phyloP scores from a whole-genome alignment of 345 rosid genomes.

The Gossypium thurberi region DNA sequence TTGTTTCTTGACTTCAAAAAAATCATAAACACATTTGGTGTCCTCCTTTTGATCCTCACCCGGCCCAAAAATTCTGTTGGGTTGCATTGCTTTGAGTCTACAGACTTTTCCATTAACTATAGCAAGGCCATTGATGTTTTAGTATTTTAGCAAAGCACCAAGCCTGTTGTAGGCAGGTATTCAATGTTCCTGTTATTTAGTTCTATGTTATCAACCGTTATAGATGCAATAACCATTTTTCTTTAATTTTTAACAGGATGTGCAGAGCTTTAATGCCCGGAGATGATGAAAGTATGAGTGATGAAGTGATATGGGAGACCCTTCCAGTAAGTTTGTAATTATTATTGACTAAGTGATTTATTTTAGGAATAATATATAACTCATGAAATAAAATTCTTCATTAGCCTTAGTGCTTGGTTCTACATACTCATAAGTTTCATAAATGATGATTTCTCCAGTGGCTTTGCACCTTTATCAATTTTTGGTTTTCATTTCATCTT shows the following conservation, averaged over 20 bases:
- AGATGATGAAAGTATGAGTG: conserved; percentile 86
- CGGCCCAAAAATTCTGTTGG: not conserved
- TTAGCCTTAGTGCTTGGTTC: not conserved
- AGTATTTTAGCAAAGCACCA: not conserved
- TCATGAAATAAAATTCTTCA: not conserved
- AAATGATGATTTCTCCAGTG: not conserved
- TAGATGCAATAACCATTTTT: conserved; percentile 3
- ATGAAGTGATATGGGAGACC: conserved; percentile 95
- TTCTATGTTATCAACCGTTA: not conserved
- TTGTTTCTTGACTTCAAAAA: not conserved
- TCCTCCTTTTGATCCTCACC: not conserved
- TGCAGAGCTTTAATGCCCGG: conserved; percentile 91
- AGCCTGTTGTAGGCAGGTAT: not conserved
- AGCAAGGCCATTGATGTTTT: not conserved
- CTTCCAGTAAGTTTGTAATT: conserved; percentile 66
- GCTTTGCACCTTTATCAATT: not conserved
- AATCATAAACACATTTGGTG: not conserved
- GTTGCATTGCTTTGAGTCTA: not conserved
- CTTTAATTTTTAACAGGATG: conserved; percentile 45
- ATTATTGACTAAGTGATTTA: not conserved
- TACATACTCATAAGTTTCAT: not conserved
- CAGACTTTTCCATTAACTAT: not conserved
- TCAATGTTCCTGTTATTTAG: not conserved
- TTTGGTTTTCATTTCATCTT: not conserved
- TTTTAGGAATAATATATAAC: not conserved